Evolutionary conservation across 306 rosid genomes (phyloP).

Genomic region (Cyclanthera cordifolia): DNA sequence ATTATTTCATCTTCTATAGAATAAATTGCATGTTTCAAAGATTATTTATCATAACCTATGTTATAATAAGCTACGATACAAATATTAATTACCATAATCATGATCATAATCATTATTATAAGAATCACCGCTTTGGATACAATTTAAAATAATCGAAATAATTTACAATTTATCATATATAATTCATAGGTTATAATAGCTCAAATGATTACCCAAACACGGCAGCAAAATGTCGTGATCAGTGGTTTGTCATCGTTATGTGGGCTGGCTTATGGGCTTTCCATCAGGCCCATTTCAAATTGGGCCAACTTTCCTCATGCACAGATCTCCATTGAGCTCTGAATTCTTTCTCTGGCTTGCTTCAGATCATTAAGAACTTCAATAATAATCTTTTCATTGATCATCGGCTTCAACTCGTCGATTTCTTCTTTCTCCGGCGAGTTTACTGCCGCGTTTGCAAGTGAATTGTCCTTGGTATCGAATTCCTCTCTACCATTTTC

Average conservation of each 20-base stretch:
- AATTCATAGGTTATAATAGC: no score
- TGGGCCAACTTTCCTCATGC: not conserved
- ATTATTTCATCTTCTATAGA: no score
- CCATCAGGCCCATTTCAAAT: conserved; percentile 2
- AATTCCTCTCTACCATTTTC: conserved; percentile 23
- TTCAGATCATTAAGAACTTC: conserved; percentile 9
- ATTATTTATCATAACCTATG: no score
- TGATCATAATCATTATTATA: no score
- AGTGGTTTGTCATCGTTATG: not conserved
- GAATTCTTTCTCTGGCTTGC: conserved; percentile 1
- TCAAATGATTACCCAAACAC: no score
- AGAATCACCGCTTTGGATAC: no score
- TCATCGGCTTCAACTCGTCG: not conserved
- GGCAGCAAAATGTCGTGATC: no score
- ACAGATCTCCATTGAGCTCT: not conserved
- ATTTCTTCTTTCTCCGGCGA: not conserved
- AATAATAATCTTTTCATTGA: not conserved
- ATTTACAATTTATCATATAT: no score
- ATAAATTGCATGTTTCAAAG: no score
- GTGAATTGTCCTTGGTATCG: not conserved
- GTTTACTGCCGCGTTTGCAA: not conserved
- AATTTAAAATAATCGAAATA: no score
- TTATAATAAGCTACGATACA: no score
- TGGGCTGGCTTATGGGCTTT: conserved; percentile 2
- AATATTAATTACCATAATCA: no score